Evolutionary conservation across 768 basidiomycete species (phyloP).

Genomic region (Sarcodon aspratus): DNA sequence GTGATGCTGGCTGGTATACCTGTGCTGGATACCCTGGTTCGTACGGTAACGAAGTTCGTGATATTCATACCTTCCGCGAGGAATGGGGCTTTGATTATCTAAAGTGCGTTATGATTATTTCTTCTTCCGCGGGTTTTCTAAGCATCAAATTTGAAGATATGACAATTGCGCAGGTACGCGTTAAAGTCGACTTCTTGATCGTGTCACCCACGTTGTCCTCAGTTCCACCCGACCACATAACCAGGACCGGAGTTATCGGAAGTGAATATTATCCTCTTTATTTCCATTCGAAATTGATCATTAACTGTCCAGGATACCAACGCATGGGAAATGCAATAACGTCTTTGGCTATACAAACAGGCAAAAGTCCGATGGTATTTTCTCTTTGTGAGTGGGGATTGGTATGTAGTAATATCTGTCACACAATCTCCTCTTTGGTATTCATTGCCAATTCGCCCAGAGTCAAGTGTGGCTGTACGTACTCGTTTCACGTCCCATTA

Average conservation of each 20-base stretch:
- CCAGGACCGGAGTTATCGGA: conserved; percentile 12
- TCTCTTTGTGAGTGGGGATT: conserved; percentile 63
- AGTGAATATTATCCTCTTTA: conserved; percentile 7
- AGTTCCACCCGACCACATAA: conserved; percentile 5
- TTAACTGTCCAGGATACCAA: conserved; percentile 32
- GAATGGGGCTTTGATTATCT: conserved; percentile 59
- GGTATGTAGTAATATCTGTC: conserved; percentile 19
- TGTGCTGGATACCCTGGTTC: conserved; percentile 57
- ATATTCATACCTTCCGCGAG: conserved; percentile 42
- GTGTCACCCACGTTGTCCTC: conserved; percentile 17
- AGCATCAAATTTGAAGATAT: conserved; percentile 22
- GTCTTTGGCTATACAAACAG: conserved; percentile 32
- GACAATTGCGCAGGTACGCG: conserved; percentile 43
- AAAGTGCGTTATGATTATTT: conserved; percentile 30
- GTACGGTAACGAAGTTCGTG: conserved; percentile 51
- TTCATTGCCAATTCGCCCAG: background rate
- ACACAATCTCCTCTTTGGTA: too few relatives aligned
- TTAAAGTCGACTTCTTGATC: conserved; percentile 23
- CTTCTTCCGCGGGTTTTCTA: background rate
- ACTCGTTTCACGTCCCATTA: background rate
- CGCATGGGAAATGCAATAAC: conserved; percentile 51
- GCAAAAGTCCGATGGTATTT: conserved; percentile 43
- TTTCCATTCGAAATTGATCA: too few relatives aligned
- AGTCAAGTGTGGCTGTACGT: conserved; percentile 9
- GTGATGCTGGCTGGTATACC: conserved; percentile 61